Evolutionary conservation across 345 rosid species (phyloP).

Genomic region (Microthlaspi erraticum): DNA sequence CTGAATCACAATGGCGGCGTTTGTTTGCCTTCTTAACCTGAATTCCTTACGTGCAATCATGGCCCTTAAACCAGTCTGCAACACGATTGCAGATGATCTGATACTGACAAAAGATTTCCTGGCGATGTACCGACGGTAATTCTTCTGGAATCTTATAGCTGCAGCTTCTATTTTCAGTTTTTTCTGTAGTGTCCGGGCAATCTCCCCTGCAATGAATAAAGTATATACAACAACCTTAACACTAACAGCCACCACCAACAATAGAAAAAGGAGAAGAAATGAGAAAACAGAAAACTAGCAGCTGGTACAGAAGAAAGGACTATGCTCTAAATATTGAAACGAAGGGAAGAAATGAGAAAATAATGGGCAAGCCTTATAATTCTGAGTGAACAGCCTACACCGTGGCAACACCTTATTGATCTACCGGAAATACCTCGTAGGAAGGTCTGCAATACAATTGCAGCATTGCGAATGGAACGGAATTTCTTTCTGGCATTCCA

Average conservation of each 20-base stretch:
- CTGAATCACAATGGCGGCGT: slow-evolving; percentile 79
- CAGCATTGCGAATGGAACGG: slow-evolving; percentile 65
- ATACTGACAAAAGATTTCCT: slow-evolving; percentile 57
- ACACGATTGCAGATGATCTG: slow-evolving; percentile 60
- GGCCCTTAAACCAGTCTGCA: slow-evolving; percentile 89
- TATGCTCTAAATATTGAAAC: slow-evolving; percentile 29
- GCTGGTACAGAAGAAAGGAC: slow-evolving; percentile 5
- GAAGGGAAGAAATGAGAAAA: slow-evolving; percentile 7
- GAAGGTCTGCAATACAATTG: slow-evolving; percentile 72
- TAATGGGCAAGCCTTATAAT: neutral
- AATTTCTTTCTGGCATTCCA: slow-evolving; percentile 76
- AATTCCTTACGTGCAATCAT: slow-evolving; percentile 90
- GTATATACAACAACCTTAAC: slow-evolving; percentile 7
- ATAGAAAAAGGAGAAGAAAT: slow-evolving; percentile 16
- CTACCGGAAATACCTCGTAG: slow-evolving; percentile 65
- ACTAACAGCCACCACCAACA: slow-evolving; percentile 24
- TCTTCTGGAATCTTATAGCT: slow-evolving; percentile 84
- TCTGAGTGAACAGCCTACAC: slow-evolving; percentile 27
- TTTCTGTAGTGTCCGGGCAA: slow-evolving; percentile 64
- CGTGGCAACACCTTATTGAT: neutral
- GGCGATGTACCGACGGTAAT: slow-evolving; percentile 62
- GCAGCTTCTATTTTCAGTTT: slow-evolving; percentile 73
- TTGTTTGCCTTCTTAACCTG: slow-evolving; percentile 77
- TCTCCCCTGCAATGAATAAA: slow-evolving; percentile 52
- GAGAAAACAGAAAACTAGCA: slow-evolving; percentile 18